Evolutionary conservation across 768 basidiomycete genomes (phyloP), one percentile per base, ranked within the genome.

Genomic region (Saitozyma sp.): DNA sequence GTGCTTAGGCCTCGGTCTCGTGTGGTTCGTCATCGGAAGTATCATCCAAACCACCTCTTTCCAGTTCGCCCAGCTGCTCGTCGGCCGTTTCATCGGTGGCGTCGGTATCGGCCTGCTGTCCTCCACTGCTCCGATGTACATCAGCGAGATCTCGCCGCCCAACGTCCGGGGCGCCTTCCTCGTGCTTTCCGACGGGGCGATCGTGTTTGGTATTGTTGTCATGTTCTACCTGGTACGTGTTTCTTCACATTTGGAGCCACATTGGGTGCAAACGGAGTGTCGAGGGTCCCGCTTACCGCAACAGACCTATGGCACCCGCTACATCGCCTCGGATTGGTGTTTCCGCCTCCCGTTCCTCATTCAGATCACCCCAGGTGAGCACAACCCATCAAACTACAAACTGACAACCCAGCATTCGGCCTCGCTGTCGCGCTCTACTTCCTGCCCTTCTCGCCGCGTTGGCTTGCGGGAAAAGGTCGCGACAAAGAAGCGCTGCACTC

Each of bases 371-470:
- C 29, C 29, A 29, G 38, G 14, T 29, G 29, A 29, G 29, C 29
- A 29, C 29, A 5, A 29, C 29, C 29, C 29, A 29, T 29, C 2
- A 29, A 29, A 29, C 29, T n/a, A n/a, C 29, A 29, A 5, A 29
- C 29, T 29, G 29, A 29, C 29, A 29, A n/a, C 29, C 2, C 29
- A 29, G 29, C 29, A 29, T 29, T 20, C 58, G 59, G 10, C 37
- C 14, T 67, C 14, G 42, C 39, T 9, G 54, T 39, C 19, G 10
- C 50, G 1, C 50, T 61, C 39, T 64, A 46, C 29, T 8, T 64
- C 41, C 62, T 64, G 8, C 63, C 68, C 9, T 63, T 58, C 29
- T 63, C 66, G 4, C 69, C 69, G 1, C 65, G 69, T 9, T 73
- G 71, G 71, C 66, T 70, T 42, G 62, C 64, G 1, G 41, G 52